Evolutionary conservation across 352 stramenopile species (phyloP).

Genomic region (Globisporangium uncinulatum): DNA sequence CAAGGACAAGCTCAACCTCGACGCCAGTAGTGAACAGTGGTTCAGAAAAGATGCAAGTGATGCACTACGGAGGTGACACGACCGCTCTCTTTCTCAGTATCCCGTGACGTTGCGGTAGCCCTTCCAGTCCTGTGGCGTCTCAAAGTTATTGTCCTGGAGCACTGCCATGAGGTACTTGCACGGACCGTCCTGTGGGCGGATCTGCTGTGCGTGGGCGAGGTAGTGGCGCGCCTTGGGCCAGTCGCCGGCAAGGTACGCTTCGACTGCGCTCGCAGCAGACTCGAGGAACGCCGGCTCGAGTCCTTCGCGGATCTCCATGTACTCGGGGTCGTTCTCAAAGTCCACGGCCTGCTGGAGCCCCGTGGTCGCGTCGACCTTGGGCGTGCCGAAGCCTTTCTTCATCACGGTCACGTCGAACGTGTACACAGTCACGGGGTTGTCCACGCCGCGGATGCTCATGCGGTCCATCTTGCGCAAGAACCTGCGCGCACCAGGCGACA

Average conservation of each 20-base stretch:
- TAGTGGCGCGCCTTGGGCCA: constrained; percentile 75
- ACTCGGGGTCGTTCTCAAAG: constrained; percentile 81
- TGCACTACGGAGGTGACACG: not conserved
- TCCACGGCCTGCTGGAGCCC: constrained; percentile 63
- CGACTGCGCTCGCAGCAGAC: constrained; percentile 52
- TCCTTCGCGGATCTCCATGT: constrained; percentile 76
- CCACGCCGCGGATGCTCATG: constrained; percentile 79
- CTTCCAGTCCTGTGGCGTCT: constrained; percentile 89
- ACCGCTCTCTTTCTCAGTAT: constrained; percentile 23
- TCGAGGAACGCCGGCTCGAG: constrained; percentile 81
- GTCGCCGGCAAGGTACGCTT: constrained; percentile 69
- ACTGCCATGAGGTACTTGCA: constrained; percentile 88
- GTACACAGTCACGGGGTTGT: constrained; percentile 79
- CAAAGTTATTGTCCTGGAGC: constrained; percentile 81
- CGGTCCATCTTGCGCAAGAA: constrained; percentile 82
- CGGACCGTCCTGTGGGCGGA: constrained; percentile 84
- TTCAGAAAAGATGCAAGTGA: not conserved
- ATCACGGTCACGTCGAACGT: constrained; percentile 84
- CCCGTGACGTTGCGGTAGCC: constrained; percentile 87
- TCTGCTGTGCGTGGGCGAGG: constrained; percentile 62
- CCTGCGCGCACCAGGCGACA: constrained; percentile 60
- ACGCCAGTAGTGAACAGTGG: not conserved
- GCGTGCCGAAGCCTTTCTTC: constrained; percentile 69
- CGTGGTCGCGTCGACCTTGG: constrained; percentile 56
- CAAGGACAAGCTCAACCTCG: too few species aligned